Base-by-base conservation (phyloP, 2,329 filamentous ascomycete genomes). In the Aaosphaeria pasadenensis region DNA sequence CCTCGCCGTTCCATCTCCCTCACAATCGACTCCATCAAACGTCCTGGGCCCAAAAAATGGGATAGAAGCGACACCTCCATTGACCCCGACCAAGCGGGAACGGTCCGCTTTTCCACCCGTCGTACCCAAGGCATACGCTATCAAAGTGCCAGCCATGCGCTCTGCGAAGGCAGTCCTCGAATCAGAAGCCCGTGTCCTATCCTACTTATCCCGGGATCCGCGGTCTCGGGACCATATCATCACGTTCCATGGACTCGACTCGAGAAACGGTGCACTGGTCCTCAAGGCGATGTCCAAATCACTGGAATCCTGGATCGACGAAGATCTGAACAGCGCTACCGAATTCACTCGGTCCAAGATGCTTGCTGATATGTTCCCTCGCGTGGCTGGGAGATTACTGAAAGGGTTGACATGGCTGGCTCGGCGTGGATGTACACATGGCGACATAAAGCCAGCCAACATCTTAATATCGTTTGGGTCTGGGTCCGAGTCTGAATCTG, bases 361-460 rank as follows among this genome's bases (percentile, higher is more conserved):
- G 31, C 61, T 76, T 4, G 66, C 69, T 5, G 33, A 47, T 4
- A 35, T 71, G 3, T 76, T 76, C 45, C 73, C 74, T 2, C 42
- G 49, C n/a, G 58, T 77, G 6, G 71, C 73, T 0, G 50, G 58
- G 28, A 58, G 70, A 33, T 64, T 77, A 5, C 61, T 75, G 30
- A 56, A 59, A 35, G 72, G 71, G 17, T 60, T 78, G 4, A 63
- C 63, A 4, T 77, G 74, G 66, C 54, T 78, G 47, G 68, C 74
- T 42, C 48, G 58, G 6, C 63, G 67, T 29, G 63, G 62, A 24
- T 68, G 74, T 43, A 64, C 74, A 2, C 65, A 69, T 50, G 74
- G 71, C 5, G 75, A 78, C 48, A 71, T 77, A 60, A 78, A 78
- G 57, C 74, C 75, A 1, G 67, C 66, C 2, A 78, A 78, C 56